phyloP scores from a whole-genome alignment of 768 basidiomycete species.

The Lactarius vividus region DNA sequence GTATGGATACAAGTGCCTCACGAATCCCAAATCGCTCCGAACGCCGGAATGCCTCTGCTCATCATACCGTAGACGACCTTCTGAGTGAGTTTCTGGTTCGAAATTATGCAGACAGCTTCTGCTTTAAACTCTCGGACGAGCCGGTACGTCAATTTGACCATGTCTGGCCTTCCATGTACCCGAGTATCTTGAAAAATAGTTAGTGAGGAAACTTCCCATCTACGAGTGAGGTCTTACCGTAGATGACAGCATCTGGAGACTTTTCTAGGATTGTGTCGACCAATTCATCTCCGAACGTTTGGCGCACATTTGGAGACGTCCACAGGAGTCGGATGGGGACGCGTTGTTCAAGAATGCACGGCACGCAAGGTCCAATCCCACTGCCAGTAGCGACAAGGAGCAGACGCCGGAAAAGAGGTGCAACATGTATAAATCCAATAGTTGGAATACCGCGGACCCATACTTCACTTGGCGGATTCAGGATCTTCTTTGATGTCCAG shows the following conservation, averaged over 20 bases:
- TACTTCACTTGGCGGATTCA: constrained; percentile 50
- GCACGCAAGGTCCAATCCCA: constrained; percentile 61
- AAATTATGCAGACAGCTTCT: constrained; percentile 55
- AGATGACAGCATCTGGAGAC: constrained; percentile 54
- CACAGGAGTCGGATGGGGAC: constrained; percentile 57
- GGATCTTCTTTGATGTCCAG: constrained; percentile 55
- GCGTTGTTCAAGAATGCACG: constrained; percentile 49
- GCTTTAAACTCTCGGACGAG: constrained; percentile 39
- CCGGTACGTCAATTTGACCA: constrained; percentile 39
- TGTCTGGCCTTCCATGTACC: constrained; percentile 38
- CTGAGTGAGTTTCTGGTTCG: constrained; percentile 54
- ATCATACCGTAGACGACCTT: constrained; percentile 61
- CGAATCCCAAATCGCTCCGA: constrained; percentile 62
- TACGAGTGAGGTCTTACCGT: constrained; percentile 40
- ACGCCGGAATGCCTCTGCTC: constrained; percentile 59
- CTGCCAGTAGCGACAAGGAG: constrained; percentile 58
- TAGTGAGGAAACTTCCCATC: neutral
- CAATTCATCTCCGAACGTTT: constrained; percentile 60
- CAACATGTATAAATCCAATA: constrained; percentile 53
- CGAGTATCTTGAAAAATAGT: constrained; percentile 34
- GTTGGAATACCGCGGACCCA: constrained; percentile 60
- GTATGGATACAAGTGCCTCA: constrained; percentile 30
- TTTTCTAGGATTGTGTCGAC: constrained; percentile 55
- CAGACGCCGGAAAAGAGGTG: constrained; percentile 52
- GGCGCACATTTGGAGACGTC: constrained; percentile 58